phyloP scores from a whole-genome alignment of 2,329 filamentous ascomycete genomes.

The Trichophyton rubrum region DNA sequence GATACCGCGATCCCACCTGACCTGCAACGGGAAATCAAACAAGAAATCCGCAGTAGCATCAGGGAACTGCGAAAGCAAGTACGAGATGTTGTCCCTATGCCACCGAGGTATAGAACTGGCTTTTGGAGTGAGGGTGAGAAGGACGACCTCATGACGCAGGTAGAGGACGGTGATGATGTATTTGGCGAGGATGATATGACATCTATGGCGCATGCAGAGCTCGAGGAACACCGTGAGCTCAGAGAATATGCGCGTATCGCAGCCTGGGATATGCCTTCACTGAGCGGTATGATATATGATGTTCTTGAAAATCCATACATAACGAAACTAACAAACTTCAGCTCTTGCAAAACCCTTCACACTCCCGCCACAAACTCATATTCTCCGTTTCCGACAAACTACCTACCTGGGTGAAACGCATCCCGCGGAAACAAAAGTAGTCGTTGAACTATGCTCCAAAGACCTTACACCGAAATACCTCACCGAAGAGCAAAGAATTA shows the following conservation, averaged over 20 bases:
- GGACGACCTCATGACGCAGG: conserved; percentile 29
- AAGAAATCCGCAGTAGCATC: conserved; percentile 20
- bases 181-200: conserved; percentile 44
- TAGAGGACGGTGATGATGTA: conserved; percentile 44
- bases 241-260: conserved; percentile 76
- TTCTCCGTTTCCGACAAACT: conserved; percentile 90
- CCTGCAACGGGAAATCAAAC: not conserved
- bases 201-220: conserved; percentile 67
- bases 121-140: conserved; percentile 36
- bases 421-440: conserved; percentile 84
- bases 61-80: conserved; percentile 22
- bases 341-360: conserved; percentile 76
- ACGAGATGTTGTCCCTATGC: conserved; percentile 21
- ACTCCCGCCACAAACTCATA: conserved; percentile 49
- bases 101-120: conserved; percentile 17
- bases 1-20: not conserved
- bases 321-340: conserved; percentile 26
- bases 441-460: conserved; percentile 69
- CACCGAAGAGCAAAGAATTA: conserved; percentile 54
- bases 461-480: conserved; percentile 54
- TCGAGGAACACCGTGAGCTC: conserved; percentile 78
- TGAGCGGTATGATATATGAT: conserved; percentile 55
- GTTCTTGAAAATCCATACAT: not conserved
- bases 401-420: conserved; percentile 91
- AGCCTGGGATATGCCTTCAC: conserved; percentile 90